phyloP scores from a whole-genome alignment of 2,329 filamentous ascomycete species.

The Whalleya microplaca region DNA sequence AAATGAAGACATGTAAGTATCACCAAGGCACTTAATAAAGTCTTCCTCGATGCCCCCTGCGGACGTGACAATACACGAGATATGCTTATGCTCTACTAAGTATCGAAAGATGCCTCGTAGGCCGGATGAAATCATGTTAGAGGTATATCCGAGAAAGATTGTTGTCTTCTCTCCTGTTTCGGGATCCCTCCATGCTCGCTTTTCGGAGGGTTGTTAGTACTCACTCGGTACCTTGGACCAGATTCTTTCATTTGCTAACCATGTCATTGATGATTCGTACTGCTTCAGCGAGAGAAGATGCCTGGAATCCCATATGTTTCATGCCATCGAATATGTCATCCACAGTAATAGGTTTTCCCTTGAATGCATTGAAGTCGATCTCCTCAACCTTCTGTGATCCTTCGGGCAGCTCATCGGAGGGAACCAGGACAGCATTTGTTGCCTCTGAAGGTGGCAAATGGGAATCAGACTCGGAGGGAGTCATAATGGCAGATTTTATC shows the following conservation, averaged over 20 bases:
- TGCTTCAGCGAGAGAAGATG: conserved; percentile 73
- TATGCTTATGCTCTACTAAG: conserved; percentile 88
- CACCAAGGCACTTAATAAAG: conserved; percentile 95
- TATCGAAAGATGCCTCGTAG: conserved; percentile 90
- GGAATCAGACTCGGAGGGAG: conserved; percentile 24
- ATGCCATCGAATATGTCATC: conserved; percentile 83
- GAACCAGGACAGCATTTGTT: conserved; percentile 81
- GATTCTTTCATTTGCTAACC: conserved; percentile 57
- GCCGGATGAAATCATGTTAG: conserved; percentile 95
- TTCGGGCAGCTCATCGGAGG: conserved; percentile 80
- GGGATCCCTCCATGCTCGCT: conserved; percentile 79
- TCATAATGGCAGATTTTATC: conserved; percentile 26
- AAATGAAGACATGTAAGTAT: conserved; percentile 92
- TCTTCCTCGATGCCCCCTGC: conserved; percentile 97
- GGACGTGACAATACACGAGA: conserved; percentile 92
- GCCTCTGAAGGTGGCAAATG: conserved; percentile 62
- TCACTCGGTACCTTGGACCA: conserved; percentile 21
- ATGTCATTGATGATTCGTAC: conserved; percentile 93
- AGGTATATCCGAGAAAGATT: conserved; percentile 97
- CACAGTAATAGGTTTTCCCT: conserved; percentile 75
- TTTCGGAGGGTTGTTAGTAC: conserved; percentile 27
- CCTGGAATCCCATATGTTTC: conserved; percentile 84
- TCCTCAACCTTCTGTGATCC: conserved; percentile 83
- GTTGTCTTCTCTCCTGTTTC: conserved; percentile 81
- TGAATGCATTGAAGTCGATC: conserved; percentile 87